Conservation (phyloP, 2,329 filamentous ascomycete species). For the Alternaria solani region DNA sequence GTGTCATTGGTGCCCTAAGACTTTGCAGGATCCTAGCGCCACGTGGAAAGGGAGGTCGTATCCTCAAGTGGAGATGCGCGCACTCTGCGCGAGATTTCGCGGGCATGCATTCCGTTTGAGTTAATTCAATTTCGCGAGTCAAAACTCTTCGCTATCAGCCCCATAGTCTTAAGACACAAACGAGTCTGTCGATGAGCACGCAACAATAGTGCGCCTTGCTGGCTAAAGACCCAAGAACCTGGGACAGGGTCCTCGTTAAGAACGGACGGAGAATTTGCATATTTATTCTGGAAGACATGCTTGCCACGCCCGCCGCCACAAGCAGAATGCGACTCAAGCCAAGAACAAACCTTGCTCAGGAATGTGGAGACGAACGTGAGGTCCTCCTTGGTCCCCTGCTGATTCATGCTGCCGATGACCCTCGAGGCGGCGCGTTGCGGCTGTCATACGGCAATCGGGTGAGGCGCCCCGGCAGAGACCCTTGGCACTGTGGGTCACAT, state of each 20-base stretch:
- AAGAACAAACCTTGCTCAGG: not conserved
- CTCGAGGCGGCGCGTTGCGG: not conserved
- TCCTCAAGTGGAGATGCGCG: constrained; percentile 1
- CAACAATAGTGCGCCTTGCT: not conserved
- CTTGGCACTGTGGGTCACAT: constrained; percentile 4
- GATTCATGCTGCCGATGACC: not conserved
- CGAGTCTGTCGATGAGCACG: not conserved
- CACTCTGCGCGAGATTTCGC: not conserved
- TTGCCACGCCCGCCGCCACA: not conserved
- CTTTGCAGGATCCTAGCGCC: not conserved
- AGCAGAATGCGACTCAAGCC: not conserved
- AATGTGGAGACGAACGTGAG: constrained; percentile 11
- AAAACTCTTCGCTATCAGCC: constrained; percentile 1
- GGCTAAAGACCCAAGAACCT: not conserved
- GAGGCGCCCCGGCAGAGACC: not conserved
- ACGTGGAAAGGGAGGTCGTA: constrained; percentile 12
- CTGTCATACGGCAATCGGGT: not conserved
- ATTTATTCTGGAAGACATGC: not conserved
- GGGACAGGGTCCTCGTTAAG: not conserved
- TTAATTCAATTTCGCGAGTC: not conserved
- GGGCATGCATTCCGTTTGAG: not conserved
- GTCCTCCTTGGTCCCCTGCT: not conserved
- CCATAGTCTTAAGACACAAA: not conserved
- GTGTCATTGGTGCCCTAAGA: constrained; percentile 4
- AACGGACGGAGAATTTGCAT: not conserved